Conservation (phyloP, 805 yeast species). For the Sugiyamaella qingdaonensis region DNA sequence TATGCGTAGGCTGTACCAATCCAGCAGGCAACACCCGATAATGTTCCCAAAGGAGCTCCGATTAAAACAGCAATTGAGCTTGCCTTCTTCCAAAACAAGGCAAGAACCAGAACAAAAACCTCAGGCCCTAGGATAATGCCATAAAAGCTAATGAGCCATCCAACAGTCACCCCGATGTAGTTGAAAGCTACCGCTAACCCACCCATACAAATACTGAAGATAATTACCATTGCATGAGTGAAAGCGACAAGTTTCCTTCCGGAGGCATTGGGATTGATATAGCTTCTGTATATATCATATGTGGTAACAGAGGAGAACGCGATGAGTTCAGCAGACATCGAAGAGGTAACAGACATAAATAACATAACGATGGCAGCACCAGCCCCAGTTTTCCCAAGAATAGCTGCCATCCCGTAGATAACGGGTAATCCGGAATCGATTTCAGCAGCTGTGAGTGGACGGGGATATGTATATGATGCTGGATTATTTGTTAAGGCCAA, state of each 20-base stretch:
- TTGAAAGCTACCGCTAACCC: slow-evolving; percentile 76
- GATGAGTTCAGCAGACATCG: slow-evolving; percentile 85
- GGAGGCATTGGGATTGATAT: slow-evolving; percentile 70
- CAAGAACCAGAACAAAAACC: slow-evolving; percentile 68
- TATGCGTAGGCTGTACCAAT: slow-evolving; percentile 33
- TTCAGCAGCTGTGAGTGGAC: slow-evolving; percentile 57
- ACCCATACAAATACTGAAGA: slow-evolving; percentile 63
- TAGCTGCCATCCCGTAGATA: slow-evolving; percentile 73
- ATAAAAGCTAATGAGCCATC: slow-evolving; percentile 80
- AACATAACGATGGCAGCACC: slow-evolving; percentile 72
- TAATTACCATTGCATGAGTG: slow-evolving; percentile 63
- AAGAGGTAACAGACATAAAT: slow-evolving; percentile 90
- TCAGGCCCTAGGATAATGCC: slow-evolving; percentile 69
- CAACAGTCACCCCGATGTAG: slow-evolving; percentile 80
- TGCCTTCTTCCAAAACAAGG: slow-evolving; percentile 60
- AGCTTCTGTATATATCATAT: slow-evolving; percentile 77
- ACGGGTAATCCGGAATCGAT: slow-evolving; percentile 64
- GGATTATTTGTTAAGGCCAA: slow-evolving; percentile 65
- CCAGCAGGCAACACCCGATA: slow-evolving; percentile 68
- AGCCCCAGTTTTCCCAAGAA: slow-evolving; percentile 85
- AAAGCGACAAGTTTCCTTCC: slow-evolving; percentile 67
- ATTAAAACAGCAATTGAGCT: slow-evolving; percentile 63
- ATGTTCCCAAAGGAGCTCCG: slow-evolving; percentile 71
- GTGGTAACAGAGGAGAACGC: slow-evolving; percentile 81
- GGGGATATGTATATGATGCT: slow-evolving; percentile 76